Conservation (phyloP, 1,284 basidiomycete species). For the Earliella scabrosa region DNA sequence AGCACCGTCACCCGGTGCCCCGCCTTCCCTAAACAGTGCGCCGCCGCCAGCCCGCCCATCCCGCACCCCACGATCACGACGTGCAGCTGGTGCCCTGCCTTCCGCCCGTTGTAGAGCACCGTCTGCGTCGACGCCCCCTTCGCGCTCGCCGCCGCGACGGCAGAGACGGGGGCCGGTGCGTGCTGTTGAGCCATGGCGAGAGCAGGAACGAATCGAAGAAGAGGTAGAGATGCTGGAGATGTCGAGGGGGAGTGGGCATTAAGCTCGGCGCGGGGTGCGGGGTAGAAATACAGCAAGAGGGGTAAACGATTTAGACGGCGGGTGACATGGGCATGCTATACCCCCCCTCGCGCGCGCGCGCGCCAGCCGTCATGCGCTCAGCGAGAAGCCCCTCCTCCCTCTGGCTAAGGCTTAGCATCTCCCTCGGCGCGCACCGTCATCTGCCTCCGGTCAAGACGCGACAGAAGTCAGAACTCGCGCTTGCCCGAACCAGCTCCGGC, state of each 20-base stretch:
- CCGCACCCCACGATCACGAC: slow-evolving; percentile 52
- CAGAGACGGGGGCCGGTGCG: not conserved
- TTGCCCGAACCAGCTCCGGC: too few relatives aligned
- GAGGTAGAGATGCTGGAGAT: not conserved
- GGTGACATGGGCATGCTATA: too few relatives aligned
- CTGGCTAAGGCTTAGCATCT: too few relatives aligned
- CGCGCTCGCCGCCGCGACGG: slow-evolving; percentile 21
- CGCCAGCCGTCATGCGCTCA: too few relatives aligned
- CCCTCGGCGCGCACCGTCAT: too few relatives aligned
- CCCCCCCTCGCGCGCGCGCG: too few relatives aligned
- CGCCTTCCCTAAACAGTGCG: slow-evolving; percentile 46
- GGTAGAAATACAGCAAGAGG: slow-evolving; percentile 17
- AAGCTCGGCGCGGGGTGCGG: slow-evolving; percentile 1
- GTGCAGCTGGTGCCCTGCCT: slow-evolving; percentile 41
- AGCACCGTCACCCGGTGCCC: slow-evolving; percentile 51
- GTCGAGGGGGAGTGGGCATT: not conserved
- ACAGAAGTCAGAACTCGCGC: too few relatives aligned
- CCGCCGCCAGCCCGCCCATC: slow-evolving; percentile 51
- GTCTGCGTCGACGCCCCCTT: slow-evolving; percentile 20
- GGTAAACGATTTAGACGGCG: slow-evolving; percentile 18
- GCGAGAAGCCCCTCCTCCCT: too few relatives aligned
- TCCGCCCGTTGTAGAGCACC: slow-evolving; percentile 33
- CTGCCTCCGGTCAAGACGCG: too few relatives aligned
- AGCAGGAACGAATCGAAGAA: too few relatives aligned
- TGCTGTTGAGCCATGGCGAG: slow-evolving; percentile 10